phyloP scores from a whole-genome alignment of 768 basidiomycete genomes.

The Collybia sordida region DNA sequence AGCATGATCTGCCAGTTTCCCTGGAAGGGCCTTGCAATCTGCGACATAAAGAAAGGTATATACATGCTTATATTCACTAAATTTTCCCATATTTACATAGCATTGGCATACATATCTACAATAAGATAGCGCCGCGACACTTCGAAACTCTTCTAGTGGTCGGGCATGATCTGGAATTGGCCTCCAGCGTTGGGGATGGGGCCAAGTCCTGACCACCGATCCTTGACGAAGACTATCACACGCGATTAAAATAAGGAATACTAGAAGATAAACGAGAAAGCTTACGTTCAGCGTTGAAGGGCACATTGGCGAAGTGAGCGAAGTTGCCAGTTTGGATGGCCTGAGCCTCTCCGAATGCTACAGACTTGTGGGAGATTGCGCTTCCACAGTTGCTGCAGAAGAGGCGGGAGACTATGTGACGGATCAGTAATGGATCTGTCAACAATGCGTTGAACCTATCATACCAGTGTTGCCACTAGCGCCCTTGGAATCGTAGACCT shows the following conservation, averaged over 20 bases:
- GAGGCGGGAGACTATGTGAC: constrained; percentile 29
- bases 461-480: constrained; percentile 33
- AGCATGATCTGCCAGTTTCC: too few species aligned
- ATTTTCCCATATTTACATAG: too few species aligned
- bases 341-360: constrained; percentile 30
- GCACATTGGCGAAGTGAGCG: constrained; percentile 25
- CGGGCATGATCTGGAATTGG: constrained; percentile 23
- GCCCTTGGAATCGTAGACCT: constrained; percentile 26
- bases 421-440: background rate
- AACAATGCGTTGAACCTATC: background rate
- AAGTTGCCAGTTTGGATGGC: constrained; percentile 41
- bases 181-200: constrained; percentile 18
- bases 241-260: background rate
- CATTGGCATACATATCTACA: too few species aligned
- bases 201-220: constrained; percentile 27
- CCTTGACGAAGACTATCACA: constrained; percentile 31
- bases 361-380: constrained; percentile 33
- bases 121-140: too few species aligned
- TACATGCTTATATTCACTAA: too few species aligned
- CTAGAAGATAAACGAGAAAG: background rate
- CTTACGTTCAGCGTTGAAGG: constrained; percentile 30
- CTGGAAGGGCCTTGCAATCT: too few species aligned
- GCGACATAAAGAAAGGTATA: too few species aligned
- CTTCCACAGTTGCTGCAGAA: constrained; percentile 38
- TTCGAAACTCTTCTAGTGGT: too few species aligned